Conservation (phyloP, 768 basidiomycete genomes). For the Boletus tylopilopsis region DNA sequence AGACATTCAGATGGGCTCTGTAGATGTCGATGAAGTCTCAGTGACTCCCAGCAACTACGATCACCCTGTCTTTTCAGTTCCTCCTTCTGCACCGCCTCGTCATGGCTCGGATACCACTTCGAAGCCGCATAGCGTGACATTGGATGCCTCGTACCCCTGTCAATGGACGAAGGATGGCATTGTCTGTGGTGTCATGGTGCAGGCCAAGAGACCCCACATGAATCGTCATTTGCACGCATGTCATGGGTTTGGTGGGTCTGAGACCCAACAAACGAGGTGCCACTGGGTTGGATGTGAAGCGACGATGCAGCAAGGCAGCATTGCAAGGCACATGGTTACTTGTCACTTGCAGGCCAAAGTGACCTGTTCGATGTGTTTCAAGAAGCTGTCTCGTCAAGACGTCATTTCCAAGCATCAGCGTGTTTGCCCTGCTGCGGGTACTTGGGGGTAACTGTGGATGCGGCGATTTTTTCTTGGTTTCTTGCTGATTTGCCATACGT, state of each 20-base stretch:
- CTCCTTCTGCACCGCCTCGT: not conserved
- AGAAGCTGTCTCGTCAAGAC: conserved; percentile 26
- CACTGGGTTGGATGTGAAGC: conserved; percentile 19
- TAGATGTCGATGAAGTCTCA: conserved; percentile 2
- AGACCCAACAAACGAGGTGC: conserved; percentile 18
- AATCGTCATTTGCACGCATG: conserved; percentile 24
- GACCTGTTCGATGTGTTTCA: conserved; percentile 26
- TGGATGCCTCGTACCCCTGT: conserved; percentile 14
- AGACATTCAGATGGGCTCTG: not conserved
- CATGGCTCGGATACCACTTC: not conserved
- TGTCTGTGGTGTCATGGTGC: conserved; percentile 15
- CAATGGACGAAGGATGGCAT: conserved; percentile 14
- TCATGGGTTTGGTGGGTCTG: conserved; percentile 23
- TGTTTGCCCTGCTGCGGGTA: conserved; percentile 20
- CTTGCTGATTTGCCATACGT: not conserved
- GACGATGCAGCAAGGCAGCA: conserved; percentile 27
- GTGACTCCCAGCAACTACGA: not conserved
- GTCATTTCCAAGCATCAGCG: conserved; percentile 27
- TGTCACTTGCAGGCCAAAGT: conserved; percentile 28
- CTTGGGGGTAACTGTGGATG: conserved; percentile 9
- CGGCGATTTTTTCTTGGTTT: not conserved
- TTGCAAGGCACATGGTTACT: conserved; percentile 26
- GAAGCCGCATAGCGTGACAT: conserved; percentile 1
- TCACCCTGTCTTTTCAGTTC: not conserved
- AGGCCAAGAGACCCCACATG: conserved; percentile 22